Conservation (phyloP, 2,329 filamentous ascomycete species). For the Fragosphaeria purpurea region DNA sequence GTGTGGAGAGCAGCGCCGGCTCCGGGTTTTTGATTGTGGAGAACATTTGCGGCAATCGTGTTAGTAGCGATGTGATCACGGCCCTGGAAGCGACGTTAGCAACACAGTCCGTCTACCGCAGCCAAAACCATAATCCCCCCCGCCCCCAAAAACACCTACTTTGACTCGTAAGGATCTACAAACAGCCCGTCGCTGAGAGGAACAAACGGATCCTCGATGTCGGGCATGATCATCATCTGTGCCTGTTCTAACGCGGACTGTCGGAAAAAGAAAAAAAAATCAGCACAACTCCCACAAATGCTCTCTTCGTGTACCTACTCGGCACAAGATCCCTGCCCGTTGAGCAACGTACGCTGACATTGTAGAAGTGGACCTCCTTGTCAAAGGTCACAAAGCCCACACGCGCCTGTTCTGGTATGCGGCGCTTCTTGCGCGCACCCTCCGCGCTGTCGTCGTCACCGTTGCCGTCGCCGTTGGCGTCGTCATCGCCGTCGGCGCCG, state of each 20-base stretch:
- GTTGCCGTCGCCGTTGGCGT: slow-evolving; percentile 45
- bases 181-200: slow-evolving; percentile 86
- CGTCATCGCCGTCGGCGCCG: slow-evolving; percentile 48
- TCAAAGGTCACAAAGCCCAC: slow-evolving; percentile 95
- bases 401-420: slow-evolving; percentile 68
- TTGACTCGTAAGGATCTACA: slow-evolving; percentile 87
- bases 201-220: slow-evolving; percentile 92
- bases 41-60: slow-evolving; percentile 76
- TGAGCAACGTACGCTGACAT: slow-evolving; percentile 59
- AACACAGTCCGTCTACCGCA: too few species aligned
- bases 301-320: background rate
- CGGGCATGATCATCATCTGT: slow-evolving; percentile 98
- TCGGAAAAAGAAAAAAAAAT: background rate
- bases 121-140: too few species aligned
- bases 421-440: slow-evolving; percentile 43
- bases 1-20: slow-evolving; percentile 71
- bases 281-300: background rate
- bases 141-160: slow-evolving; percentile 28
- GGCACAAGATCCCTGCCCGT: background rate
- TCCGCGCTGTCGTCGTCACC: slow-evolving; percentile 39
- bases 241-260: slow-evolving; percentile 70
- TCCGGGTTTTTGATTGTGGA: slow-evolving; percentile 82
- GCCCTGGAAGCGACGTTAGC: slow-evolving; percentile 29
- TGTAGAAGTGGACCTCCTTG: slow-evolving; percentile 97
- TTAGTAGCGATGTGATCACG: slow-evolving; percentile 80